Evolutionary conservation across 495 filamentous ascomycete species (phyloP), one percentile per base, ranked within the genome.

Genomic region (Apiosordaria backusii): DNA sequence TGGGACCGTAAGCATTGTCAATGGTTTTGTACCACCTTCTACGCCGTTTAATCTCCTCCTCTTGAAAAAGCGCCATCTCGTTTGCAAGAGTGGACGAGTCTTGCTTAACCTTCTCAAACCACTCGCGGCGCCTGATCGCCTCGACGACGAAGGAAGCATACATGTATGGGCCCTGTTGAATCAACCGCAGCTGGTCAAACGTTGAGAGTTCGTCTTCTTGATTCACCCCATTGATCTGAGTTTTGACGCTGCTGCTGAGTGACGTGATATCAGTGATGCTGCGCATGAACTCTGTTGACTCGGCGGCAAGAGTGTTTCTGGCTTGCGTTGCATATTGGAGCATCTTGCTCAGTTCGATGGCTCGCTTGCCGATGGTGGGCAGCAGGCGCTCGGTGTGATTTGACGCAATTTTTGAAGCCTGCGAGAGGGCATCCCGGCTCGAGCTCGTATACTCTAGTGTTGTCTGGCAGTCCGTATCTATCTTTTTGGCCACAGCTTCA

Each of bases 81-180:
- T 98, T 93, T 6, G 92, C 91, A 29, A 98, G 78, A 2, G 89
- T 90, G 18, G 90, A 85, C 2, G 93, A 93, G 68, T 97, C 94
- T 5, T 84, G 83, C 68, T 87, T 90, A 73, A 97, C 88, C 76
- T 96, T 97, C 23, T 93, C 90, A 9, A 84, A 86, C 92, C 95
- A 99, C 79, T 97, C 93, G 50, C 86, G 89, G 13, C 95, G 88
- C 63, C 89, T 86, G 57, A 97, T 84, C 24, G 92, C 88, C 73
- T 99, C 95, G 18, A 93, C 84, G 16, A 96, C 78, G 25, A 96
- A 88, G 0, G 91, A 92, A 1, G 95, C 94, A 74, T 99, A 99
- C 25, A 92, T 84, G 64, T 89, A 86, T 9, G 95, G 96, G 64
- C 98, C 83, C 60, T 91, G 86, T 29, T 90, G 88, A 13, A 97